Base-by-base conservation (phyloP, 2,329 filamentous ascomycete species). In the Talaromyces sp. region DNA sequence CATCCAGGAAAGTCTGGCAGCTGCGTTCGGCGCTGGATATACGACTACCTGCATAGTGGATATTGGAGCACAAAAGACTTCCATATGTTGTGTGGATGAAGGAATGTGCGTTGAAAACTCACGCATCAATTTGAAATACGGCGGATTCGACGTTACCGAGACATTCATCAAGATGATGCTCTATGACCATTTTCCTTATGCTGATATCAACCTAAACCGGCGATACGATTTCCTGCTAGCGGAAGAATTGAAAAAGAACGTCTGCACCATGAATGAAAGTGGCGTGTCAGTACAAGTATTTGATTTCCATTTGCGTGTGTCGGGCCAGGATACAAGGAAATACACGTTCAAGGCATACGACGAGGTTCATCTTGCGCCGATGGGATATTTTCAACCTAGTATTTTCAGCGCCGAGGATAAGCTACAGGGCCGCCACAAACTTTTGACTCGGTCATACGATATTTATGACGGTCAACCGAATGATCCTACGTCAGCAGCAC, bases 131-230 rank as follows among this genome's bases (percentile, higher is more conserved):
- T 81, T 99, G 69, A 98, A 99, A 76, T 96, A 90, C 72, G 95
- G 95, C 60, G 95, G 95, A 1, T 88, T 86, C 72, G 95, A 99
- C 76, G 90, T 98, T 43, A 98, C 95, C 0, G 92, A 97, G 71
- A 91, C 92, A 0, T 97, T 99, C 72, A 85, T 97, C 75, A 97
- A 95, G 79, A 98, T 98, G 94, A 93, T 98, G 90, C 86, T 99
- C 2, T 93, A 90, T 77, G 93, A 97, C 76, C 90, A 95, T 72
- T 97, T 99, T 71, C 94, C 96, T 5, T 99, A 99, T 75, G 86
- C 90, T 57, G 93, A 97, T 22, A 96, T 99, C 79, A 97, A 99
- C 74, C 83, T 99, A 33, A 89, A 88, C 76, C 86, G 93, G 62
- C 87, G 95, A 57, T 96, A 97, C 73, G 95, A 99, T 75, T 97